phyloP scores from a whole-genome alignment of 441 rosid genomes.

The Viola pubescens region DNA sequence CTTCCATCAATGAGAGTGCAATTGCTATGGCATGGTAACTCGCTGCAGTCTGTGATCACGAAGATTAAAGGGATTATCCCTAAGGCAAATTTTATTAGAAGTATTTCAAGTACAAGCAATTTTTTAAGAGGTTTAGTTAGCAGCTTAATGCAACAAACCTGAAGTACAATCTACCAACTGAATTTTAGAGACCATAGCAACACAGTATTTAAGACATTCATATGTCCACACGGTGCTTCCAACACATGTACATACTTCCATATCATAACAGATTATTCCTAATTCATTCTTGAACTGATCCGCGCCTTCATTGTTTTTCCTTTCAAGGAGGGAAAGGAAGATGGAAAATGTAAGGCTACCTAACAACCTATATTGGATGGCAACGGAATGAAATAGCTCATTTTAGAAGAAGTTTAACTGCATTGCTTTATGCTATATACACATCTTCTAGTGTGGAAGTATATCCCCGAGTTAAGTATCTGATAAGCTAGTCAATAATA shows the following conservation, averaged over 20 bases:
- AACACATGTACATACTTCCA: no score
- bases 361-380: no score
- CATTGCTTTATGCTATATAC: neutral
- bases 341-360: no score
- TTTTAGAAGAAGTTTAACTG: neutral
- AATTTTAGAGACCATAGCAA: no score
- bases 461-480: neutral
- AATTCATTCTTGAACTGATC: no score
- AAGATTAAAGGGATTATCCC: constrained; percentile 15
- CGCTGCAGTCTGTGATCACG: constrained; percentile 55
- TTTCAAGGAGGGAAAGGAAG: no score
- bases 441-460: neutral
- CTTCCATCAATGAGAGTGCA: constrained; percentile 74
- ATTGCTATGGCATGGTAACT: constrained; percentile 80
- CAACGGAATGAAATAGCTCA: neutral
- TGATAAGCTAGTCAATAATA: neutral
- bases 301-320: no score
- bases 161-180: no score
- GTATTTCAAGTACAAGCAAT: neutral
- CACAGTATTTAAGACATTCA: no score
- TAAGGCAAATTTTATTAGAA: neutral
- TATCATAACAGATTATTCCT: no score
- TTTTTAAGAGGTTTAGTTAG: neutral
- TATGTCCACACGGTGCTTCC: no score
- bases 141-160: neutral